Percentiles rank a stretch among this genome's conserved stretches.
These are phyloP conservation scores for Pichia occidentalis DNA, from an alignment of 805 yeast species.

Conservation along the genomic window DNA sequence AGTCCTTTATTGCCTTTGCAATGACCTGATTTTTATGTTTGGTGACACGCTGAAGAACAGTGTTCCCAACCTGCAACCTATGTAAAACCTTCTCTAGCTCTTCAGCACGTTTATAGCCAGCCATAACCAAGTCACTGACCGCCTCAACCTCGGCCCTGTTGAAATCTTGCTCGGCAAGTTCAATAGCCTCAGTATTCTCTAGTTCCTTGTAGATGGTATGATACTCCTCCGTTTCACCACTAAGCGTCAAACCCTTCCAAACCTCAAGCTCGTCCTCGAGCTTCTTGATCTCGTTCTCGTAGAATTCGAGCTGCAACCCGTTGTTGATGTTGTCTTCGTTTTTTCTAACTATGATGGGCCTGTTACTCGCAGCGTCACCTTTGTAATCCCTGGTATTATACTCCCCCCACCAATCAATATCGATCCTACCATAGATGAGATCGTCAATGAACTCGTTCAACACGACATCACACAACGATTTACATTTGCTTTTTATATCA, in stretches of 20 bases:
- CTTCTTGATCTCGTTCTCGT: constrained; percentile 37
- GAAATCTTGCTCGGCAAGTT: neutral
- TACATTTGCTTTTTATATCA: constrained; percentile 8
- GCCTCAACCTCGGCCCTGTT: neutral
- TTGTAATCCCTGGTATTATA: constrained; percentile 23
- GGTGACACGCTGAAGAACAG: constrained; percentile 18
- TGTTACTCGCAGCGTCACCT: constrained; percentile 12
- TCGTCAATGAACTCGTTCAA: constrained; percentile 57
- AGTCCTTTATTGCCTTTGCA: constrained; percentile 18
- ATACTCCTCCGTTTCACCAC: neutral
- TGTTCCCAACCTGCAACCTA: constrained; percentile 22
- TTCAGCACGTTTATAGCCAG: constrained; percentile 4
- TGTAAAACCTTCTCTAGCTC: constrained; percentile 33
- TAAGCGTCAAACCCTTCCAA: constrained; percentile 32
- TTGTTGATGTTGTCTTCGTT: constrained; percentile 58
- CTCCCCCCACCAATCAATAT: constrained; percentile 63
- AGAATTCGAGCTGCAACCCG: constrained; percentile 38
- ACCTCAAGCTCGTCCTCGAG: constrained; percentile 40
- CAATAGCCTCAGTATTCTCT: constrained; percentile 8
- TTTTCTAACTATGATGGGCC: constrained; percentile 37
- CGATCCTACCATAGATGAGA: constrained; percentile 50
- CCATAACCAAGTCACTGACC: constrained; percentile 11
- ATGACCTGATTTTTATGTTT: constrained; percentile 19
- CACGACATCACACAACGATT: constrained; percentile 30
- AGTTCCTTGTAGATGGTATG: neutral